These are phyloP conservation scores for Metschnikowia rubicola DNA, from an alignment of 805 yeast genomes.

Conservation along the genomic window DNA sequence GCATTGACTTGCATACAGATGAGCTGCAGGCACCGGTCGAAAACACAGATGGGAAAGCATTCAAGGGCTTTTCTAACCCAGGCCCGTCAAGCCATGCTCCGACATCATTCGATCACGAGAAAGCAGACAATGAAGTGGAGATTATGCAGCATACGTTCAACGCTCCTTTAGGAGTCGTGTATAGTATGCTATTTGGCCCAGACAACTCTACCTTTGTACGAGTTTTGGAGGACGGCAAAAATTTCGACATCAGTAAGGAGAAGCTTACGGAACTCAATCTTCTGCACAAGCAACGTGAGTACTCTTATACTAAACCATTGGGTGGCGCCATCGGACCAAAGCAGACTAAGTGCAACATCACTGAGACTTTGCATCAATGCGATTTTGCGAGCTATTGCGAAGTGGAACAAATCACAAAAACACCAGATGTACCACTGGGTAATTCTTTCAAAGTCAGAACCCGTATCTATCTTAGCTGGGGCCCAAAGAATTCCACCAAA, in stretches of 20 bases:
- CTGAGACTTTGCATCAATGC: conserved; percentile 54
- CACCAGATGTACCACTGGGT: conserved; percentile 98
- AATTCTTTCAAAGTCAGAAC: conserved; percentile 72
- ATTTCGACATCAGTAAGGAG: conserved; percentile 23
- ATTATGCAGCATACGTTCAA: conserved; percentile 47
- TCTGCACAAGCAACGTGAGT: conserved; percentile 47
- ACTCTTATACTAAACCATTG: conserved; percentile 69
- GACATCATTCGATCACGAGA: conserved; percentile 46
- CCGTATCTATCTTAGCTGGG: conserved; percentile 75
- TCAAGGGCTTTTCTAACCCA: conserved; percentile 30
- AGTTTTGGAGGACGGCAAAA: conserved; percentile 31
- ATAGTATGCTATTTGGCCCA: conserved; percentile 65
- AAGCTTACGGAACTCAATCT: conserved; percentile 33
- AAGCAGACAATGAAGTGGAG: conserved; percentile 47
- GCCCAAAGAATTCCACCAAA: conserved; percentile 53
- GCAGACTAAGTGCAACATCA: conserved; percentile 68
- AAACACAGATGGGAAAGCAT: neutral
- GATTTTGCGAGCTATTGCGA: conserved; percentile 55
- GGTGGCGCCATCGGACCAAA: conserved; percentile 89
- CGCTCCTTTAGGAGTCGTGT: conserved; percentile 79
- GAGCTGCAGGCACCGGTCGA: neutral
- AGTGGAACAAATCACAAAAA: conserved; percentile 59
- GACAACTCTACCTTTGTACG: conserved; percentile 40
- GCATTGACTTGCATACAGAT: neutral
- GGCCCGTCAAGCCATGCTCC: conserved; percentile 68